A percentile compares a stretch with the other conserved stretches of the same genome.
These are phyloP conservation scores for Atalantia buxifolia DNA, from an alignment of 345 rosid species.

Conservation along the genomic window DNA sequence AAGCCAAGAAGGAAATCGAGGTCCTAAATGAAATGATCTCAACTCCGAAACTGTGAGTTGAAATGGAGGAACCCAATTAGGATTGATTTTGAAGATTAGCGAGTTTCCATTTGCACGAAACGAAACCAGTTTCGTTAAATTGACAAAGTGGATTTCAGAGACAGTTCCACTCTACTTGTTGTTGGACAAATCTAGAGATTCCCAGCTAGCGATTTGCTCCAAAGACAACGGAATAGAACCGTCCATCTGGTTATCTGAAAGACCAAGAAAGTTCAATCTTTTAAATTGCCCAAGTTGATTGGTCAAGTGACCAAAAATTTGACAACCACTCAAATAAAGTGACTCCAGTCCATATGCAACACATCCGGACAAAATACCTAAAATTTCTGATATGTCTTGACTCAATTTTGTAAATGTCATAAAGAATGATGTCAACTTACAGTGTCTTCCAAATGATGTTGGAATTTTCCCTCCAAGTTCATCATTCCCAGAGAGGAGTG, in stretches of 20 bases:
- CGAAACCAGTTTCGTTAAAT: background rate
- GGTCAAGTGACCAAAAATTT: background rate
- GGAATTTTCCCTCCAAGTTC: background rate
- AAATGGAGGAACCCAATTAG: constrained; percentile 20
- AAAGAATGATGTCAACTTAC: background rate
- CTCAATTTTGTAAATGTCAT: background rate
- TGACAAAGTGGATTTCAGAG: background rate
- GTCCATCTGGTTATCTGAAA: background rate
- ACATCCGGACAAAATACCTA: background rate
- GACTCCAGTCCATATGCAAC: background rate
- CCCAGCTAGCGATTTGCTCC: background rate
- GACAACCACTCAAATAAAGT: fast-evolving
- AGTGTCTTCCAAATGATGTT: background rate
- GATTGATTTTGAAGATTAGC: background rate
- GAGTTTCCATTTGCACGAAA: background rate
- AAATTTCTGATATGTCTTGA: background rate
- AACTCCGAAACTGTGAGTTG: background rate
- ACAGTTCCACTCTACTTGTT: background rate
- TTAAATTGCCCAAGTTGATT: background rate
- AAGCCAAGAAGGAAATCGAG: constrained; percentile 26
- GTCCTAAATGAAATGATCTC: constrained; percentile 25
- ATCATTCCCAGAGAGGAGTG: background rate
- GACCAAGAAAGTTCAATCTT: background rate
- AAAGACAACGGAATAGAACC: background rate
- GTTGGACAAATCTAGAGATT: background rate